These are phyloP conservation scores for Hirsutella thompsonii DNA, from an alignment of 2,329 filamentous ascomycete species.

Conservation along the genomic window DNA sequence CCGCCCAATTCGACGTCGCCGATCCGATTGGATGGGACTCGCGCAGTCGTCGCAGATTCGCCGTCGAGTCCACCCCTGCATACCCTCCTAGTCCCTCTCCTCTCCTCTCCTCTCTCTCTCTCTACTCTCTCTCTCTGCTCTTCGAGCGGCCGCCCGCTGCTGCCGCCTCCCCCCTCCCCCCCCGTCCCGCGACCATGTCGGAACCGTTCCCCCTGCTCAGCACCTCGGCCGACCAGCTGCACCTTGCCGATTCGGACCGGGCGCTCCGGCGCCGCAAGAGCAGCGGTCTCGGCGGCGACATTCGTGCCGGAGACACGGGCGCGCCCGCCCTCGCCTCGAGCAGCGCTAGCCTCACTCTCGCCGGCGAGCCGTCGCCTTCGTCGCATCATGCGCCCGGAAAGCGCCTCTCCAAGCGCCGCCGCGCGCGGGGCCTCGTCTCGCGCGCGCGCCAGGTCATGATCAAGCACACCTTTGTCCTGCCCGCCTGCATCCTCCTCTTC, in stretches of 20 bases:
- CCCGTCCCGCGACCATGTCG: conserved; percentile 22
- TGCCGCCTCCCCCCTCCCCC: background rate
- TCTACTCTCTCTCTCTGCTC: too few species aligned
- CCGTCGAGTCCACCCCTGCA: too few species aligned
- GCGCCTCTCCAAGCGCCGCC: conserved; percentile 39
- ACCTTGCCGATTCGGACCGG: conserved; percentile 23
- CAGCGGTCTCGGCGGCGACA: conserved; percentile 38
- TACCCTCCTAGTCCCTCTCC: too few species aligned
- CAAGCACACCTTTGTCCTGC: conserved; percentile 51
- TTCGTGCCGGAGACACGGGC: conserved; percentile 42
- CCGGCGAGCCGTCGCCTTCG: conserved; percentile 5
- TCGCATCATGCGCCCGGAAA: conserved; percentile 14
- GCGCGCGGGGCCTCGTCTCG: conserved; percentile 34
- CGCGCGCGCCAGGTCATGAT: conserved; percentile 40
- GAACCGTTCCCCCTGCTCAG: conserved; percentile 45
- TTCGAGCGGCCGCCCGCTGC: too few species aligned
- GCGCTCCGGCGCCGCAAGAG: conserved; percentile 41
- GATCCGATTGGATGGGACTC: too few species aligned
- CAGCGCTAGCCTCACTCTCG: conserved; percentile 28
- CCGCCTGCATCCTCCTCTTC: conserved; percentile 52
- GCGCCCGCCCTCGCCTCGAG: conserved; percentile 41
- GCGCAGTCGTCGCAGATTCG: background rate
- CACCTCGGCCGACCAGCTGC: conserved; percentile 35
- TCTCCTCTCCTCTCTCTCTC: too few species aligned
- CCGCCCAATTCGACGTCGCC: too few species aligned